Evolutionary conservation across 345 rosid species (phyloP), one percentile per base, ranked within the genome.

Genomic region (Gossypium australe): DNA sequence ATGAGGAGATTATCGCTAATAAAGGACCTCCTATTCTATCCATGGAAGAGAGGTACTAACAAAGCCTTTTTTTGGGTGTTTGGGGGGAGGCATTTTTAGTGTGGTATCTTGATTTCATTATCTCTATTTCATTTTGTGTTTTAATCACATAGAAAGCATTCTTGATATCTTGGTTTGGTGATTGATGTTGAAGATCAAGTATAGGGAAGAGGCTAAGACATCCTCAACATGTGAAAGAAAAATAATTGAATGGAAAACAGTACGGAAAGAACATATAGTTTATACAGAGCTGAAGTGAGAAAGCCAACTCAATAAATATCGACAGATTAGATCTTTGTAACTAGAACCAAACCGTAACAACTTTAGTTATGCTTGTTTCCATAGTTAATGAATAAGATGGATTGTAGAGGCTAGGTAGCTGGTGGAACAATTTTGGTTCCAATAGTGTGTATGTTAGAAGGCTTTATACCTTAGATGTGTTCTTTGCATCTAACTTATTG

Each of bases 1-100:
- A 94, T 63, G 98, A 90, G 87, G 98, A 94, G 88, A 94, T 94
- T 75, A 75, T 94, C 69, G 92, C 97, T 27, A 90, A 92, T 59
- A 94, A 94, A 47, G 98, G 98, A 41, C 98, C 98, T 49, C 98
- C 98, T 20, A 97, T 94, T 49, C 80, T 92, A 55, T 79, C 93
- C 70, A 92, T 90, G 89, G 93, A 90, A 22, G 98, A 92, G 77
- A 94, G 97, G 98, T 92, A 75, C 64, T 74, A 18, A 41, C 49
- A 3, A 27, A 14, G 41, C 71, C 48, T 14, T 43, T 51, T 11
- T 27, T 53, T 22, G 59, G 59, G 59, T 55, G 11, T 52, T 5
- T 4, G 11, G 8, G 25, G 59, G 59, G 22, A 11, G 49, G 10
- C 49, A 45, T 47, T 56, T 56, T 56, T 56, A 18, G 60, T 56